Conservation (phyloP, 164 flowering plant genomes). For the Tetracentron sinense region DNA sequence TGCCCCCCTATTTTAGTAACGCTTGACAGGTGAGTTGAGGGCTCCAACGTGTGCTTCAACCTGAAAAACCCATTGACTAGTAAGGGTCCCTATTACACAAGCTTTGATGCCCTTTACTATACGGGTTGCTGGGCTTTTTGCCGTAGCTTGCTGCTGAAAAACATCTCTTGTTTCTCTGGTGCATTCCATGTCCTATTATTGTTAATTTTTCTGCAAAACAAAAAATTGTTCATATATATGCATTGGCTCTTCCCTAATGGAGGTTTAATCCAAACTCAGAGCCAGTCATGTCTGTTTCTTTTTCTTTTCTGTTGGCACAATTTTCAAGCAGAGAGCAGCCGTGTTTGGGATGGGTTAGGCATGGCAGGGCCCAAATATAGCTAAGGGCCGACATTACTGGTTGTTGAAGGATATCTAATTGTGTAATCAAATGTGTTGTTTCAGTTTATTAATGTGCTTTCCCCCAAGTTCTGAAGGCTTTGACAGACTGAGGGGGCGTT, state of each 20-base stretch:
- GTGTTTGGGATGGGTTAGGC: background rate
- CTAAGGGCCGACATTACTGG: background rate
- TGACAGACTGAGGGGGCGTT: background rate
- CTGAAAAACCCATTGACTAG: no score
- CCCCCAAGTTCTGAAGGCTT: no score
- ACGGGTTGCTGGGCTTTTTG: no score
- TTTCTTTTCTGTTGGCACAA: background rate
- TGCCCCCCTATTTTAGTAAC: no score
- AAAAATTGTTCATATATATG: conserved; percentile 5
- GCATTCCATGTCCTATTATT: no score
- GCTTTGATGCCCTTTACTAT: no score
- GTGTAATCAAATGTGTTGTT: background rate
- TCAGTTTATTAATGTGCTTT: background rate
- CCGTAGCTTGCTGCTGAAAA: no score
- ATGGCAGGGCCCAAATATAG: background rate
- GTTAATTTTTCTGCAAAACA: no score
- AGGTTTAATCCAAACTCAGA: conserved; percentile 11
- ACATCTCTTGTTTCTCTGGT: no score
- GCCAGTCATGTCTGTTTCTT: background rate
- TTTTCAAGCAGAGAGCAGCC: background rate
- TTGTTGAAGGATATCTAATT: background rate
- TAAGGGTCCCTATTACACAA: no score
- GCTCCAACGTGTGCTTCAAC: no score
- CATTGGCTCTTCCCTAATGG: conserved; percentile 5
- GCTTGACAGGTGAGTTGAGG: no score